Conservation (phyloP, 2,329 filamentous ascomycete species). For the Penicillium janthinellum region DNA sequence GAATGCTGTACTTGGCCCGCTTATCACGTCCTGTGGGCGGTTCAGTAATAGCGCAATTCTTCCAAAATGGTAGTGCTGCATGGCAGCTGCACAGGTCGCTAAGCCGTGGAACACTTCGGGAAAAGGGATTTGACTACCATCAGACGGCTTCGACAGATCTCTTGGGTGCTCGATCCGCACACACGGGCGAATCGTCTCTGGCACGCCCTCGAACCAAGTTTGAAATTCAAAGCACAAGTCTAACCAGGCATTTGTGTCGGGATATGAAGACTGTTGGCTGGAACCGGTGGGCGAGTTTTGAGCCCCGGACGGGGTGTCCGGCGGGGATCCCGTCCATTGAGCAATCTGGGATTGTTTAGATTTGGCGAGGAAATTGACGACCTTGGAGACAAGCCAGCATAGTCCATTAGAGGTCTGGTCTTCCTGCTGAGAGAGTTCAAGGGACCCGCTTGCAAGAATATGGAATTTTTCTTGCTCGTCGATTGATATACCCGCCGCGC, state of each 20-base stretch:
- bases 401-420: slow-evolving; percentile 64
- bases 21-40: slow-evolving; percentile 58
- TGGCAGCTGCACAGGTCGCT: slow-evolving; percentile 63
- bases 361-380: slow-evolving; percentile 63
- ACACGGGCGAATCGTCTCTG: slow-evolving; percentile 59
- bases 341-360: slow-evolving; percentile 54
- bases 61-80: slow-evolving; percentile 67
- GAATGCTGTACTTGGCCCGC: slow-evolving; percentile 54
- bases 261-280: slow-evolving; percentile 44
- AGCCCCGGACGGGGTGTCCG: slow-evolving; percentile 40
- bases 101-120: slow-evolving; percentile 63
- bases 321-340: slow-evolving; percentile 35
- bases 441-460: slow-evolving; percentile 29
- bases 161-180: slow-evolving; percentile 49
- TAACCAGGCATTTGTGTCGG: slow-evolving; percentile 55
- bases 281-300: slow-evolving; percentile 1
- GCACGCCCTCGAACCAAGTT: slow-evolving; percentile 59
- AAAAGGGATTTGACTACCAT: slow-evolving; percentile 44
- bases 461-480: slow-evolving; percentile 52
- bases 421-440: slow-evolving; percentile 57
- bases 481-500: slow-evolving; percentile 60
- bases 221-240: slow-evolving; percentile 57
- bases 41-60: slow-evolving; percentile 64
- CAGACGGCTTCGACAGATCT: slow-evolving; percentile 34
- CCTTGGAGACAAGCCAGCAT: slow-evolving; percentile 63